Evolutionary conservation across 805 yeast genomes (phyloP).

Genomic region (Candida cerambycidarum): DNA sequence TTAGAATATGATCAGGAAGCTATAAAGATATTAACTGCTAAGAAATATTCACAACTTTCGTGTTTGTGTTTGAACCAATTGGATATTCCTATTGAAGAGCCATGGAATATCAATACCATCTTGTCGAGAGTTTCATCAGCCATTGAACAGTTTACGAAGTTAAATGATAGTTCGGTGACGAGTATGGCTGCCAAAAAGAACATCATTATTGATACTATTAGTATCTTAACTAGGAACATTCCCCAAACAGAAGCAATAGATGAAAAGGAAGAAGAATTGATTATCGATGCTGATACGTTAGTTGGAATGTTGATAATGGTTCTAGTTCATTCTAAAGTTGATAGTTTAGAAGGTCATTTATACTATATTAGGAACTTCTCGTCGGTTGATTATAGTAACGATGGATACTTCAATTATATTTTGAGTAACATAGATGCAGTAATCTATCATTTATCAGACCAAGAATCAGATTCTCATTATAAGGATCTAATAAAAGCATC

Average conservation of each 20-base stretch:
- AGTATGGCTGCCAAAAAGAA: conserved; percentile 49
- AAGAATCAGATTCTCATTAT: conserved; percentile 16
- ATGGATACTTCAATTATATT: conserved; percentile 73
- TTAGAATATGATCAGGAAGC: conserved; percentile 25
- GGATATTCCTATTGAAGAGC: conserved; percentile 43
- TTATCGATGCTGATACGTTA: conserved; percentile 79
- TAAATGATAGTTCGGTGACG: conserved; percentile 37
- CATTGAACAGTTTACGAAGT: conserved; percentile 47
- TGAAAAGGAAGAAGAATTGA: conserved; percentile 16
- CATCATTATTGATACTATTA: conserved; percentile 52
- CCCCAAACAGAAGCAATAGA: not conserved
- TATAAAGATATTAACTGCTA: conserved; percentile 24
- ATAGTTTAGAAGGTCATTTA: conserved; percentile 60
- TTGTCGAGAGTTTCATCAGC: conserved; percentile 50
- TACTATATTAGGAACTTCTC: conserved; percentile 65
- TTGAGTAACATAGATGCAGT: conserved; percentile 85
- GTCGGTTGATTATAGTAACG: conserved; percentile 25
- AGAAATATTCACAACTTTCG: conserved; percentile 34
- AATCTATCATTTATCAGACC: conserved; percentile 51
- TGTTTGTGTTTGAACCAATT: conserved; percentile 50
- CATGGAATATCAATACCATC: conserved; percentile 38
- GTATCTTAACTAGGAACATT: conserved; percentile 40
- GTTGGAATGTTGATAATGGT: conserved; percentile 73
- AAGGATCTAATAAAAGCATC: conserved; percentile 42
- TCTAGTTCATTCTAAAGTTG: conserved; percentile 59